phyloP scores from a whole-genome alignment of 805 yeast genomes.

The Candida yuanshanica region DNA sequence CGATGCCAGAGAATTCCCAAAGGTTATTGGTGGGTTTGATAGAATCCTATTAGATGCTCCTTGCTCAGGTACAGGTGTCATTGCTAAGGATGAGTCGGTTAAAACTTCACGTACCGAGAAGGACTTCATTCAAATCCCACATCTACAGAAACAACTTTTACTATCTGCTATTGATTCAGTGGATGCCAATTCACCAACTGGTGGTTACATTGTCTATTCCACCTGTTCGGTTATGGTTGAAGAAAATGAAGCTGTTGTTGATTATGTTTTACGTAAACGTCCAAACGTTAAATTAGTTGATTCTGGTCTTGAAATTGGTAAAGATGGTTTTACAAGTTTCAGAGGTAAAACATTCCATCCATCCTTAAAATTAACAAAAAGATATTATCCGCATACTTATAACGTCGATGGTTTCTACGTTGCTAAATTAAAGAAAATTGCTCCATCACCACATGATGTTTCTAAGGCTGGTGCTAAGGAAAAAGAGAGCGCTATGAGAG shows the following conservation, averaged over 20 bases:
- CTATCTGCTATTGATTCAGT: slow-evolving; percentile 96
- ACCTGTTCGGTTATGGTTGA: slow-evolving; percentile 98
- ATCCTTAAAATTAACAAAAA: slow-evolving; percentile 72
- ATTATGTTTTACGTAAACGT: slow-evolving; percentile 91
- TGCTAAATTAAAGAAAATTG: slow-evolving; percentile 91
- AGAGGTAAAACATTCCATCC: slow-evolving; percentile 89
- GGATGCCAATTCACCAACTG: slow-evolving; percentile 85
- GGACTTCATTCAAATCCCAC: slow-evolving; percentile 95
- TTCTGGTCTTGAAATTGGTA: slow-evolving; percentile 88
- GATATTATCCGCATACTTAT: slow-evolving; percentile 97
- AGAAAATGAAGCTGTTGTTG: slow-evolving; percentile 98
- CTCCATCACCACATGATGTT: slow-evolving; percentile 77
- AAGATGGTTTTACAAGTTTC: slow-evolving; percentile 89
- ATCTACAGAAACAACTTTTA: slow-evolving; percentile 88
- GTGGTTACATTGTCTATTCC: slow-evolving; percentile 93
- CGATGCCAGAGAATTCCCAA: slow-evolving; percentile 98
- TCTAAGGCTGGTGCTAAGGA: slow-evolving; percentile 86
- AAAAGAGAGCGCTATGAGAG: slow-evolving; percentile 75
- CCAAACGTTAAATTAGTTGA: slow-evolving; percentile 95
- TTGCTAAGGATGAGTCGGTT: slow-evolving; percentile 93
- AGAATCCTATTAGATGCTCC: slow-evolving; percentile 96
- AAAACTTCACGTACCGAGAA: slow-evolving; percentile 91
- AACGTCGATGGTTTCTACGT: slow-evolving; percentile 98
- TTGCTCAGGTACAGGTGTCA: slow-evolving; percentile 99
- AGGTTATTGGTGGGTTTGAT: slow-evolving; percentile 97